A percentile compares a stretch with the other conserved stretches of the same genome.
Evolutionary conservation across 192 early-diverging fungal species (phyloP).

Genomic region (Coemansia sp.): DNA sequence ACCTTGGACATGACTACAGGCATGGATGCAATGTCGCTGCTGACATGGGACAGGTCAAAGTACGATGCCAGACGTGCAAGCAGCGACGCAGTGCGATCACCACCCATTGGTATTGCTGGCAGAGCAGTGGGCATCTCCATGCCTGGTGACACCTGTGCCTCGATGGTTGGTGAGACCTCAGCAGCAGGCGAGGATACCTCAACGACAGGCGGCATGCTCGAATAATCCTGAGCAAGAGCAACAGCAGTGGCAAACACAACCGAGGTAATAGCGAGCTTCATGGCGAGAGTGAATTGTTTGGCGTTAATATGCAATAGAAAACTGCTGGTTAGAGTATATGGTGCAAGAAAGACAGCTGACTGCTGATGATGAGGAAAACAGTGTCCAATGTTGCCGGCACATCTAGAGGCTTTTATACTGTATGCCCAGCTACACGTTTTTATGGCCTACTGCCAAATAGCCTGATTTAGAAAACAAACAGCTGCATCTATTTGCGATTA

Average conservation of each 20-base stretch:
- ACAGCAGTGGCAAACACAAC: conserved; percentile 1
- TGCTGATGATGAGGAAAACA: neutral
- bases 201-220: neutral
- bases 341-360: neutral
- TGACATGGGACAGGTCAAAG: conserved; percentile 20
- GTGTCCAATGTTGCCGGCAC: too few species aligned
- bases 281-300: neutral
- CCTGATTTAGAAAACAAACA: neutral
- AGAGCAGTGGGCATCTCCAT: neutral
- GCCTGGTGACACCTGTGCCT: neutral
- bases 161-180: neutral
- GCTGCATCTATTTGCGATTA: neutral
- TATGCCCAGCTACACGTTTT: too few species aligned
- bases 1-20: conserved; percentile 12
- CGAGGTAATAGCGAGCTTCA: conserved; percentile 4
- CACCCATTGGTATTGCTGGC: too few species aligned
- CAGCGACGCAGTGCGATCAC: neutral
- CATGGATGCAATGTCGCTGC: conserved; percentile 4
- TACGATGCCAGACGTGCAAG: conserved; percentile 15
- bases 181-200: neutral
- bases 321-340: neutral
- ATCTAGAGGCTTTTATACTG: too few species aligned
- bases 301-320: neutral
- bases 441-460: neutral
- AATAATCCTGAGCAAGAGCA: conserved; percentile 6